Conservation (phyloP, 1,139 yeast genomes). For the Scheffersomyces titani region DNA sequence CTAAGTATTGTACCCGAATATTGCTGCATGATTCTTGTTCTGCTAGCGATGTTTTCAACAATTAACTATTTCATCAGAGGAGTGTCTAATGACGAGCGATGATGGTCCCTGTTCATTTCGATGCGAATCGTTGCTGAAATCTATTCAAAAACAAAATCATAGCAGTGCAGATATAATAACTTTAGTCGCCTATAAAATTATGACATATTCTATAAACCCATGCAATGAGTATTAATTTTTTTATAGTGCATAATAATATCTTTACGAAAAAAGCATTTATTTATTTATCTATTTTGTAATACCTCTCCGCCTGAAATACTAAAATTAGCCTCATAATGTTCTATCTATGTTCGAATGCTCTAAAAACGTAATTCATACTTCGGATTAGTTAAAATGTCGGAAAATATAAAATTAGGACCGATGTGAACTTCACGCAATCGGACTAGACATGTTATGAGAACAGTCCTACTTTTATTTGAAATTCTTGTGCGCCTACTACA, state of each 20-base stretch:
- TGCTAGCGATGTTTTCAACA: background rate
- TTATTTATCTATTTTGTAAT: no score
- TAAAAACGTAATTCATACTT: no score
- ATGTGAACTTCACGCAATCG: no score
- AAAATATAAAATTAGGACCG: no score
- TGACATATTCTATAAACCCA: background rate
- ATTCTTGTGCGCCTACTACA: background rate
- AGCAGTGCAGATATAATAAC: background rate
- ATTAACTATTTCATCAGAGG: background rate
- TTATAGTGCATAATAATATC: background rate
- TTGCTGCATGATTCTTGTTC: background rate
- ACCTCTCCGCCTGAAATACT: no score
- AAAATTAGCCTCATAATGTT: background rate
- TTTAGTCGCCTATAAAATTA: background rate
- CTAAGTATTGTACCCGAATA: background rate
- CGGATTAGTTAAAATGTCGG: no score
- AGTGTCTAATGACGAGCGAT: background rate
- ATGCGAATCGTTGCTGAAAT: background rate
- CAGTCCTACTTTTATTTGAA: background rate
- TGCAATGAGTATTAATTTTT: background rate
- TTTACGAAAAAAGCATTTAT: background rate
- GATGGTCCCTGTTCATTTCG: background rate
- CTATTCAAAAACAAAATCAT: background rate
- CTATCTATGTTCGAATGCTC: background rate
- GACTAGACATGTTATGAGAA: background rate